These are phyloP conservation scores for Chrysoporthe deuterocubensis DNA, from an alignment of 2,329 filamentous ascomycete genomes.

Conservation along the genomic window DNA sequence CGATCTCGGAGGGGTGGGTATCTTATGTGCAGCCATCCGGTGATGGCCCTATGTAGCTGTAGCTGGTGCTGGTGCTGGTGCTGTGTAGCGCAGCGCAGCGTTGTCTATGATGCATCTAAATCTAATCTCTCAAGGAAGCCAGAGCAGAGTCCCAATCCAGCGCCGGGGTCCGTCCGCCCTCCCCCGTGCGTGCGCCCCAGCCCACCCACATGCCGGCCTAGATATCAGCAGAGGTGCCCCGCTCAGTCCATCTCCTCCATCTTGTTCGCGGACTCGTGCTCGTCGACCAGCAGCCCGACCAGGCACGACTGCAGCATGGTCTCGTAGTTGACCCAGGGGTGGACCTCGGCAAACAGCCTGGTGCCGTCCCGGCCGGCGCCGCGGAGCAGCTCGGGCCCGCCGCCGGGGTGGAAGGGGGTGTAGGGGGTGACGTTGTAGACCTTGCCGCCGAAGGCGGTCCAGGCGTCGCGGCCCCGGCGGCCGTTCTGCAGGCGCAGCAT, in stretches of 20 bases:
- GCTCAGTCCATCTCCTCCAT: conserved; percentile 66
- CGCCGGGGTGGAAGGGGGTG: conserved; percentile 87
- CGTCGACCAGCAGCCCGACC: conserved; percentile 66
- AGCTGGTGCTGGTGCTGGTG: too few species aligned
- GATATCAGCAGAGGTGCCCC: not conserved
- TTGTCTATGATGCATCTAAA: conserved; percentile 3
- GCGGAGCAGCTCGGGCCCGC: conserved; percentile 71
- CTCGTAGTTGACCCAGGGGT: conserved; percentile 75
- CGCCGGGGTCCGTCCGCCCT: not conserved
- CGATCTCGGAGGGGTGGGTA: not conserved
- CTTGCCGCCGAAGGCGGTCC: conserved; percentile 86
- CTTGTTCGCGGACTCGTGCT: conserved; percentile 46
- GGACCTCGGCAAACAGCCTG: conserved; percentile 67
- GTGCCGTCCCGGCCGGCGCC: conserved; percentile 66
- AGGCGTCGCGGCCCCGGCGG: conserved; percentile 82
- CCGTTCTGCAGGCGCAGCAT: conserved; percentile 80
- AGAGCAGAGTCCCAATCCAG: not conserved
- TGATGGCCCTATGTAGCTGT: not conserved
- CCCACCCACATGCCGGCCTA: too few species aligned
- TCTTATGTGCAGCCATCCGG: conserved; percentile 1
- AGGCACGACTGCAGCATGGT: conserved; percentile 68
- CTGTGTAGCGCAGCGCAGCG: not conserved
- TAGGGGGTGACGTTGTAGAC: conserved; percentile 97
- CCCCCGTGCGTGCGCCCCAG: too few species aligned
- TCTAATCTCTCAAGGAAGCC: not conserved